Conservation (phyloP, 2,329 filamentous ascomycete genomes). For the Sclerotinia subarctica region DNA sequence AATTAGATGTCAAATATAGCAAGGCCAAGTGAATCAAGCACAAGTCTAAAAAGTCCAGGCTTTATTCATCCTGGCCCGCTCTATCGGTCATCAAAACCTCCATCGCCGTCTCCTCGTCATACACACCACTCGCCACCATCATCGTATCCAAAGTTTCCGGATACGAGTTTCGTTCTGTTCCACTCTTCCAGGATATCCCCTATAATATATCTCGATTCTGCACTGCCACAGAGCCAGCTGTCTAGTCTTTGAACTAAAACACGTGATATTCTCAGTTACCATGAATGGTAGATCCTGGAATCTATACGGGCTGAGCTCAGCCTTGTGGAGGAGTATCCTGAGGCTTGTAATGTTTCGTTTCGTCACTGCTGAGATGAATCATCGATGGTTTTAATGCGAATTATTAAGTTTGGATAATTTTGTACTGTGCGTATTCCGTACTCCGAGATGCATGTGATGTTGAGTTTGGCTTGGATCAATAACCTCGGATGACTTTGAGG, state of each 20-base stretch:
- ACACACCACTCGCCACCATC: neutral
- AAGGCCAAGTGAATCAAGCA: no score
- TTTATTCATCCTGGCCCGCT: no score
- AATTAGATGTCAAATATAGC: no score
- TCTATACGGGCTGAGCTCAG: neutral
- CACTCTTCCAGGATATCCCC: neutral
- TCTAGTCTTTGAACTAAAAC: neutral
- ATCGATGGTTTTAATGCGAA: neutral
- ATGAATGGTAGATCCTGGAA: neutral
- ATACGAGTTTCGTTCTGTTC: neutral
- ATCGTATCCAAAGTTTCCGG: neutral
- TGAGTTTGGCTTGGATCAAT: neutral
- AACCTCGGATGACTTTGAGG: neutral
- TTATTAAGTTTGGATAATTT: neutral
- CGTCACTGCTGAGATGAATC: conserved; percentile 5
- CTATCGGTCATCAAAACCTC: neutral
- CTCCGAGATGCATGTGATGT: neutral
- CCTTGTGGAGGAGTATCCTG: neutral
- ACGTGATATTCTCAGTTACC: neutral
- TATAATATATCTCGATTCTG: neutral
- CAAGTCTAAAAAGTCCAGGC: no score
- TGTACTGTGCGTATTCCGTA: neutral
- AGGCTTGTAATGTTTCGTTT: neutral
- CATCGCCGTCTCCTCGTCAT: neutral
- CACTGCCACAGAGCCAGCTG: neutral